A percentile compares a stretch with the other conserved stretches of the same genome.
These are phyloP conservation scores for Leccinellum rugosiceps DNA, from an alignment of 768 basidiomycete species.

Conservation along the genomic window DNA sequence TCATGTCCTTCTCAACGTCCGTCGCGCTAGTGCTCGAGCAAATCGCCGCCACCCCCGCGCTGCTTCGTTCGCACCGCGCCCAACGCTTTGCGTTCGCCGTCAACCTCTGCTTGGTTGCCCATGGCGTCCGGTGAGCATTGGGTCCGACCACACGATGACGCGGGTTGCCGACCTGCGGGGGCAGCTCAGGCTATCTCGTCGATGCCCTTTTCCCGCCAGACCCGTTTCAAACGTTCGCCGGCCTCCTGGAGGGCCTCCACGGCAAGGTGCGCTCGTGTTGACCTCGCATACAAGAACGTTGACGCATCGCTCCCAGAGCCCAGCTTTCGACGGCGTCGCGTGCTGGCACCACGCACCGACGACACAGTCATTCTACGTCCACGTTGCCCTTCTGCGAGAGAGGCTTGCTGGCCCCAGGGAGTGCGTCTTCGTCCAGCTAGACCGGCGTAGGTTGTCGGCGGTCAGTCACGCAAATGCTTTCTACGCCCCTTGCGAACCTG, in stretches of 20 bases:
- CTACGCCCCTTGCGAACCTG: not conserved
- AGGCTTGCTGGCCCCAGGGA: slow-evolving; percentile 2
- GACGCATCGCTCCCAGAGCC: slow-evolving; percentile 1
- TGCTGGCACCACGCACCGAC: slow-evolving; percentile 46
- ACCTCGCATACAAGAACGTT: not conserved
- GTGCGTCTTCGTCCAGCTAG: slow-evolving; percentile 21
- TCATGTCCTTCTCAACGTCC: slow-evolving; percentile 10
- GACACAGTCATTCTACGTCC: slow-evolving; percentile 56
- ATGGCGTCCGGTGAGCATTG: slow-evolving; percentile 39
- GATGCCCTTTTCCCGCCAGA: slow-evolving; percentile 40
- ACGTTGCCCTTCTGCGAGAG: slow-evolving; percentile 25
- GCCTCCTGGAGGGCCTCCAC: slow-evolving; percentile 40
- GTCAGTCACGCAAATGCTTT: slow-evolving; percentile 12
- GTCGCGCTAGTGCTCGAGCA: slow-evolving; percentile 21
- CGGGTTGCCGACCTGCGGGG: too few species aligned
- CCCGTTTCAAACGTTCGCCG: slow-evolving; percentile 33
- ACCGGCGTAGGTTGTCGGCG: slow-evolving; percentile 8
- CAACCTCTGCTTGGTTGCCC: slow-evolving; percentile 42
- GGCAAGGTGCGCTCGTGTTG: slow-evolving; percentile 28
- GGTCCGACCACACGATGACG: not conserved
- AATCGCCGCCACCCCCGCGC: not conserved
- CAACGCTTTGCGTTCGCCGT: slow-evolving; percentile 33
- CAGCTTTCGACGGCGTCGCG: slow-evolving; percentile 39
- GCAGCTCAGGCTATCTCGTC: slow-evolving; percentile 45
- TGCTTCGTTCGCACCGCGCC: slow-evolving; percentile 6